These are phyloP conservation scores for Nemophila menziesii DNA, from an alignment of 257 asterid genomes.

Conservation along the genomic window DNA sequence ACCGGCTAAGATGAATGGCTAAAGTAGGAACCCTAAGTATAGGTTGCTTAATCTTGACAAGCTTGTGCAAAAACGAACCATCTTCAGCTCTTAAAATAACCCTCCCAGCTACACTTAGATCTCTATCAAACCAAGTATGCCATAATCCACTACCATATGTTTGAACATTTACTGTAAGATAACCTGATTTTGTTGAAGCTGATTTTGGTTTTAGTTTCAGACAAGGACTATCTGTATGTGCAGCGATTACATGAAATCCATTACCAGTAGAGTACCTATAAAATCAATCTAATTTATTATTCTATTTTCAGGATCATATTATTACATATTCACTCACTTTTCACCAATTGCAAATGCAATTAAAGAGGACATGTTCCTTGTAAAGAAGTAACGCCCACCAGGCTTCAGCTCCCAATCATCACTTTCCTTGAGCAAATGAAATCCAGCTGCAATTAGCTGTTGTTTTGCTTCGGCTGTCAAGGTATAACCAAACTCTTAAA, in stretches of 20 bases:
- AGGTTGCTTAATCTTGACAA: slow-evolving; percentile 83
- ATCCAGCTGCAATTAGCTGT: slow-evolving; percentile 84
- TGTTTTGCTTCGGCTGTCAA: slow-evolving; percentile 77
- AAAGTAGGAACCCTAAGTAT: slow-evolving; percentile 87
- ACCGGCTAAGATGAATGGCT: slow-evolving; percentile 96
- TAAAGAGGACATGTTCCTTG: slow-evolving; percentile 92
- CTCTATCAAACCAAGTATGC: slow-evolving; percentile 99
- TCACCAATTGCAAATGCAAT: slow-evolving; percentile 93
- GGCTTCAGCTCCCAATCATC: slow-evolving; percentile 94
- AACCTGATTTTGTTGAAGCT: slow-evolving; percentile 76
- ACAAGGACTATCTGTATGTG: slow-evolving; percentile 98
- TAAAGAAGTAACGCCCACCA: slow-evolving; percentile 94
- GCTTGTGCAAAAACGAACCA: slow-evolving; percentile 79
- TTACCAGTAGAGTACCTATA: slow-evolving; percentile 83
- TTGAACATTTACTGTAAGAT: slow-evolving; percentile 90
- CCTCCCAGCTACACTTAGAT: slow-evolving; percentile 91
- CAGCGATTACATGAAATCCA: slow-evolving; percentile 93
- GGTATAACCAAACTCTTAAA: not conserved
- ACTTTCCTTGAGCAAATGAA: slow-evolving; percentile 72
- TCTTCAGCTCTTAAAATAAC: slow-evolving; percentile 68
- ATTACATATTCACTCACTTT: slow-evolving; percentile 48
- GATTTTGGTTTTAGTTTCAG: slow-evolving; percentile 92
- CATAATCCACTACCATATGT: slow-evolving; percentile 96
- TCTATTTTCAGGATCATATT: too few species aligned
- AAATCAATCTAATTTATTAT: too few species aligned